These are phyloP conservation scores for Termitomyces sp. DNA, from an alignment of 768 basidiomycete species.

Conservation along the genomic window DNA sequence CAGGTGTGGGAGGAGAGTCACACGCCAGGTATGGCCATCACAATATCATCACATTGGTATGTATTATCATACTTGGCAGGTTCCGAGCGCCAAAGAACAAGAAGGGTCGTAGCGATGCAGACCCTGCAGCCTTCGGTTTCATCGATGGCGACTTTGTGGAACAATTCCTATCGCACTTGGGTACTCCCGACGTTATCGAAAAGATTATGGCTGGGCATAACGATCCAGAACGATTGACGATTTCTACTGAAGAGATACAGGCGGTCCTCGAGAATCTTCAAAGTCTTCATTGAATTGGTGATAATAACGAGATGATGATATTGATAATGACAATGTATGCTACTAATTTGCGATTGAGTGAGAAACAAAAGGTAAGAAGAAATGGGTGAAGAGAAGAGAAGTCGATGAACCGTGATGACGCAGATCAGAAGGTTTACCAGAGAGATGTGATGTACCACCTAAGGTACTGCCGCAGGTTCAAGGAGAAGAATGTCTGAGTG, in stretches of 20 bases:
- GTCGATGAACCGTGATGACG: not conserved
- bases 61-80: conserved; percentile 28
- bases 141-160: conserved; percentile 88
- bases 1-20: conserved; percentile 47
- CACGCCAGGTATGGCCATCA: conserved; percentile 51
- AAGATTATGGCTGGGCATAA: conserved; percentile 52
- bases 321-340: conserved; percentile 14
- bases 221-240: conserved; percentile 51
- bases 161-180: conserved; percentile 42
- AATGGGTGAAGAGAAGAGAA: not conserved
- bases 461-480: conserved; percentile 33
- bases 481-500: conserved; percentile 29
- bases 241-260: conserved; percentile 38
- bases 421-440: conserved; percentile 12
- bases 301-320: conserved; percentile 6
- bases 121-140: conserved; percentile 62
- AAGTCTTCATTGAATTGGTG: conserved; percentile 44
- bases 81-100: conserved; percentile 64
- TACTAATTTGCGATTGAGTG: conserved; percentile 10
- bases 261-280: conserved; percentile 45
- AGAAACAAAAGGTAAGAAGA: not conserved
- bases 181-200: conserved; percentile 35
- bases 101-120: conserved; percentile 52
- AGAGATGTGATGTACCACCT: conserved; percentile 32
- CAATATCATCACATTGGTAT: not conserved